Conservation (phyloP, 2,329 filamentous ascomycete genomes). For the Cadophora luteo-olivacea region DNA sequence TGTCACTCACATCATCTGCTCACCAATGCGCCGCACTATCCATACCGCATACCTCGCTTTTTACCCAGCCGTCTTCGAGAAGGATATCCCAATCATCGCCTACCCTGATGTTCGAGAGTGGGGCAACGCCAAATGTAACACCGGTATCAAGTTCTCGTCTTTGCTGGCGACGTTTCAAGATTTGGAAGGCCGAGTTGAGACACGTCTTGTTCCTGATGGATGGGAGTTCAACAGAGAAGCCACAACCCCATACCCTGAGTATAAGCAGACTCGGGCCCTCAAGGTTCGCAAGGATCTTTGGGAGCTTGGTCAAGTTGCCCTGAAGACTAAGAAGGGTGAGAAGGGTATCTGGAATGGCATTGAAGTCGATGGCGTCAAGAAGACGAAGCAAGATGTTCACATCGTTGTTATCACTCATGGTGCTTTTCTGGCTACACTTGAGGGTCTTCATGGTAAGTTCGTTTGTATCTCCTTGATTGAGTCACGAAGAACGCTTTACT, state of each 20-base stretch:
- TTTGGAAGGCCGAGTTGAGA: background rate
- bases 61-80: background rate
- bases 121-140: slow-evolving; percentile 5
- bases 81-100: slow-evolving; percentile 3
- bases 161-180: background rate
- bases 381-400: slow-evolving; percentile 1
- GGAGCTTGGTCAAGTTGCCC: background rate
- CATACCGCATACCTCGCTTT: slow-evolving; percentile 1
- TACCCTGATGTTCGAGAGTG: slow-evolving; percentile 15
- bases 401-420: slow-evolving; percentile 17
- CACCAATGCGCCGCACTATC: slow-evolving; percentile 9
- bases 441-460: background rate
- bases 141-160: background rate
- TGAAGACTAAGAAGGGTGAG: background rate
- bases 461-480: background rate
- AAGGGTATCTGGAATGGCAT: slow-evolving; percentile 12
- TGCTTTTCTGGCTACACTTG: slow-evolving; percentile 2
- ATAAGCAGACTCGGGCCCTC: background rate
- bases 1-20: slow-evolving; percentile 8
- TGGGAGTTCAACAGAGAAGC: slow-evolving; percentile 10
- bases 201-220: slow-evolving; percentile 6
- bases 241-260: background rate
- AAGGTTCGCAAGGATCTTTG: slow-evolving; percentile 8
- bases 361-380: slow-evolving; percentile 2
- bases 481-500: background rate